These are phyloP conservation scores for Talaromyces proteolyticus DNA, from an alignment of 495 filamentous ascomycete species.

Conservation along the genomic window DNA sequence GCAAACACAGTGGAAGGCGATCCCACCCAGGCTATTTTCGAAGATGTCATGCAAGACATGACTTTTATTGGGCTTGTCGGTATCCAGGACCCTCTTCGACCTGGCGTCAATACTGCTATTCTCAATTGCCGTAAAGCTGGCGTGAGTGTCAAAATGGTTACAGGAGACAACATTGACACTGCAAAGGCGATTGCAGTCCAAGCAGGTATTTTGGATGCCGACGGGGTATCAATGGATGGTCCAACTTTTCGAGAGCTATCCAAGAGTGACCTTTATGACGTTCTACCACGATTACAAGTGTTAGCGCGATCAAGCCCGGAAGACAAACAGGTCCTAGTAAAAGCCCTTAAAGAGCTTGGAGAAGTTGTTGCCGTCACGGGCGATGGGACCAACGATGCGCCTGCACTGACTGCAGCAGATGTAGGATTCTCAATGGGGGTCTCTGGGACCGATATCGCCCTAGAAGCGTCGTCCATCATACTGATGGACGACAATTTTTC, in stretches of 20 bases:
- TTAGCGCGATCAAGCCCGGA: conserved; percentile 67
- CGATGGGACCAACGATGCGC: conserved; percentile 54
- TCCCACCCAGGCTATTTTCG: conserved; percentile 21
- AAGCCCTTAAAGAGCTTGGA: conserved; percentile 62
- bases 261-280: conserved; percentile 39
- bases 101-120: conserved; percentile 65
- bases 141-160: conserved; percentile 76
- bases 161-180: conserved; percentile 73
- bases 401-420: conserved; percentile 46
- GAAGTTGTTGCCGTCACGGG: conserved; percentile 55
- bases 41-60: conserved; percentile 48
- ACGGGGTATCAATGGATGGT: conserved; percentile 66
- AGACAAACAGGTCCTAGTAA: conserved; percentile 66
- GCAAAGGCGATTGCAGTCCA: conserved; percentile 70
- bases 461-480: conserved; percentile 74
- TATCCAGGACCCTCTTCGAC: conserved; percentile 68
- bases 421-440: conserved; percentile 52
- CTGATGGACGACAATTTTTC: conserved; percentile 77
- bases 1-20: conserved; percentile 46
- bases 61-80: conserved; percentile 62
- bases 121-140: conserved; percentile 61
- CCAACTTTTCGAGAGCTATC: conserved; percentile 65
- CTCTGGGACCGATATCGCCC: conserved; percentile 67
- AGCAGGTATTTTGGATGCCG: conserved; percentile 65
- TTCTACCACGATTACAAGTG: conserved; percentile 60